Evolutionary conservation across 2,329 filamentous ascomycete genomes (phyloP).

Genomic region (Hawksworthiomyces lignivorus): DNA sequence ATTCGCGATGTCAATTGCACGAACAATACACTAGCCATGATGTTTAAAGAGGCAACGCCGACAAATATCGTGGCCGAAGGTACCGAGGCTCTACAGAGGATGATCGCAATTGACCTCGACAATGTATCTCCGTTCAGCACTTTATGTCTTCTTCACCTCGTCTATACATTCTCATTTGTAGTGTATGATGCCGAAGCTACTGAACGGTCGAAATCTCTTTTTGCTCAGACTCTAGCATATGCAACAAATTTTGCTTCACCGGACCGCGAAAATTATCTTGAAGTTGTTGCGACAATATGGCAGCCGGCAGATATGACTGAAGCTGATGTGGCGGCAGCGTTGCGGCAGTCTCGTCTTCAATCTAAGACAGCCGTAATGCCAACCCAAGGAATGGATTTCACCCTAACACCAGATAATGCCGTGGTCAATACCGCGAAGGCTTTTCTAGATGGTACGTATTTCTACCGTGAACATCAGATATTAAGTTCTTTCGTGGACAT

Average conservation of each 20-base stretch:
- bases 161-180: conserved; percentile 42
- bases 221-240: conserved; percentile 40
- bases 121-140: conserved; percentile 33
- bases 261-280: conserved; percentile 32
- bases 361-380: conserved; percentile 12
- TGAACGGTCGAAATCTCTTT: conserved; percentile 31
- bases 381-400: conserved; percentile 14
- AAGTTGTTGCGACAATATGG: conserved; percentile 41
- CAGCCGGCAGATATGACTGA: conserved; percentile 31
- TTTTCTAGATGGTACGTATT: conserved; percentile 43
- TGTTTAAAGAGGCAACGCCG: conserved; percentile 32
- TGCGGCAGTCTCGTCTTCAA: too few relatives aligned
- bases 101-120: conserved; percentile 30
- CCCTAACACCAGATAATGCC: conserved; percentile 23
- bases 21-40: conserved; percentile 34
- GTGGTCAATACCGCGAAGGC: conserved; percentile 34
- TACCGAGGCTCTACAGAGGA: conserved; percentile 30
- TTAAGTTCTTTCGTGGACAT: background rate
- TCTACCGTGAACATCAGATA: background rate
- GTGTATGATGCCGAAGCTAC: conserved; percentile 31
- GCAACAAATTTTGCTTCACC: conserved; percentile 28
- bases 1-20: conserved; percentile 25
- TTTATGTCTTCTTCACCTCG: conserved; percentile 44
- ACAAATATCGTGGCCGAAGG: conserved; percentile 33
- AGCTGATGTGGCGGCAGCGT: conserved; percentile 23